A percentile compares a stretch with the other conserved stretches of the same genome.
Evolutionary conservation across 2,329 filamentous ascomycete genomes (phyloP).

Genomic region (Cryphonectria japonica): DNA sequence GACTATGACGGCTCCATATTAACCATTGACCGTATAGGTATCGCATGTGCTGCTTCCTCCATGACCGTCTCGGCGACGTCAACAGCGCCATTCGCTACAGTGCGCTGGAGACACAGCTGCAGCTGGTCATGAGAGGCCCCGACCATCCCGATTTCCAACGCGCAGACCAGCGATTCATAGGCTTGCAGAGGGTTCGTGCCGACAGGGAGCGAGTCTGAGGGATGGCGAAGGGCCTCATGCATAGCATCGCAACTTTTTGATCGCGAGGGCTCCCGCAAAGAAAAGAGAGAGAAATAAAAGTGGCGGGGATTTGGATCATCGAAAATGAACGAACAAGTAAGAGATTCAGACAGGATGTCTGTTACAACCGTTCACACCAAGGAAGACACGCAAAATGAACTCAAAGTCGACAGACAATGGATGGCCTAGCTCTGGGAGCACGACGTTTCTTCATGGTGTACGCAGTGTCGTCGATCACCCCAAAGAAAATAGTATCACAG

Average conservation of each 20-base stretch:
- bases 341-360: not conserved
- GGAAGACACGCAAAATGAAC: not conserved
- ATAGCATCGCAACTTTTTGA: not conserved
- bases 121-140: constrained; percentile 1
- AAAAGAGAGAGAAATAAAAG: not conserved
- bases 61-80: not conserved
- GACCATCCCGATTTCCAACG: not conserved
- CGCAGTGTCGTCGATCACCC: not conserved
- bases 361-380: not conserved
- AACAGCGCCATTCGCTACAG: not conserved
- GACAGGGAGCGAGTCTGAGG: not conserved
- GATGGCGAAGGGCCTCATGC: not conserved
- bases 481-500: not conserved
- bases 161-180: not conserved
- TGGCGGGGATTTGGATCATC: no score
- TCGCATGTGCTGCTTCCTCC: constrained; percentile 9
- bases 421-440: not conserved
- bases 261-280: not conserved
- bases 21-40: not conserved
- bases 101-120: not conserved
- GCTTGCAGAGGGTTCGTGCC: not conserved
- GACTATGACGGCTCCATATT: not conserved
- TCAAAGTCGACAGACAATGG: not conserved
- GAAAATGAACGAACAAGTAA: not conserved
- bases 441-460: not conserved